Evolutionary conservation across 2,329 filamentous ascomycete genomes (phyloP), one percentile per base, ranked within the genome.

Genomic region (Hymenoscyphus occultus): DNA sequence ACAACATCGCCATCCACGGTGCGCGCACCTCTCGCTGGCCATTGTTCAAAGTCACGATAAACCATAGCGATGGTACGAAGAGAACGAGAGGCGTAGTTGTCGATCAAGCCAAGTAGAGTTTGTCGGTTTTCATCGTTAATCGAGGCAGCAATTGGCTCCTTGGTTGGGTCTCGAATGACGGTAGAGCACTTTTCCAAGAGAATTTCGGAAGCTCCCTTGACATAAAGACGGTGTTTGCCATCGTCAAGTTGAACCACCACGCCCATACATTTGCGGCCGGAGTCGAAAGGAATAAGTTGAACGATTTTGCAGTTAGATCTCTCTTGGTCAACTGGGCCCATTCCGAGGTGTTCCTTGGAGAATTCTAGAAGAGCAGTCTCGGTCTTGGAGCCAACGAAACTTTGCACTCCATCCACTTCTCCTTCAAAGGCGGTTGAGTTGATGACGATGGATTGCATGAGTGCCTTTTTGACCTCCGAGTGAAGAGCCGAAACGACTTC

Each of bases 301-400:
- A 79, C 80, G 40, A 90, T 77, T 40, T 84, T 81, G 45, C 82
- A 82, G 69, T 89, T 90, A 14, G 85, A 81, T 19, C 89, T 82
- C 70, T 88, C 87, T 67, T 87, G 81, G 58, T 79, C 79, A 16
- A 91, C 77, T 0, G 83, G 80, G 5, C 83, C 84, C 80, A 92
- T 86, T 54, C 82, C 88, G 14, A 92, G 79, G 71, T 86, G 80
- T 59, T 90, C 85, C 59, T 84, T 82, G 22, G 88, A 87, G 73
- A 92, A 91, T 31, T 82, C 80, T n/a, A 93, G 81, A 13, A 93
- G 80, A 28, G 90, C 90, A 3, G 89, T 91, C 74, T 93, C 90
- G 0, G 90, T 93, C 77, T 92, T 92, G 5, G 90, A 92, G 39
- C 90, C 90, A 67, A 92, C 83, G 69, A 91, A 93, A 0, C 83